Percentiles rank a stretch among this genome's conserved stretches.
phyloP scores from a whole-genome alignment of 106 monocot genomes.

The Iris macrosiphon region DNA sequence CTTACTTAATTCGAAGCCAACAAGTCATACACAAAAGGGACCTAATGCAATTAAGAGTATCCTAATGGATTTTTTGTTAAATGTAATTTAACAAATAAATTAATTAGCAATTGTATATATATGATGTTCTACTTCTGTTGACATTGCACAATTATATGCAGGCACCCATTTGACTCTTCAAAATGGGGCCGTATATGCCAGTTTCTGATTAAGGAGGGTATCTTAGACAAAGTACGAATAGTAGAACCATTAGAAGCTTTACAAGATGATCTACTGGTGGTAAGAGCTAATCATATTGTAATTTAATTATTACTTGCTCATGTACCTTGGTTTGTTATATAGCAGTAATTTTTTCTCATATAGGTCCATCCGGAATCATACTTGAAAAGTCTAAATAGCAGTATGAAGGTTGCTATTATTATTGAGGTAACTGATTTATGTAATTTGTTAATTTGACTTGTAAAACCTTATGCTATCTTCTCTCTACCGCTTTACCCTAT shows the following conservation, averaged over 20 bases:
- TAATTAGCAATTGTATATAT: no score
- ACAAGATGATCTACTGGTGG: conserved; percentile 81
- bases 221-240: conserved; percentile 48
- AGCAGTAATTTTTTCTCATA: not conserved
- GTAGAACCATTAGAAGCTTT: conserved; percentile 88
- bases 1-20: no score
- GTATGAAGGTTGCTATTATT: conserved; percentile 66
- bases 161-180: conserved; percentile 95
- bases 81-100: no score
- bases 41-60: no score
- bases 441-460: no score
- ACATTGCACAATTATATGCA: no score
- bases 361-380: conserved; percentile 92
- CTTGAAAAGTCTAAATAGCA: conserved; percentile 66
- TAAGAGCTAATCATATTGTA: conserved; percentile 7
- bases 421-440: conserved; percentile 94
- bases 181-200: conserved; percentile 74
- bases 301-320: no score
- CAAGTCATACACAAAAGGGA: no score
- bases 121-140: no score
- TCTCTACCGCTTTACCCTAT: no score
- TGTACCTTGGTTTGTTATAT: not conserved
- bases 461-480: no score
- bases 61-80: no score
- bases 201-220: conserved; percentile 60